These are phyloP conservation scores for Diplosphaera chodatii DNA, from an alignment of 139 green algal species.

Conservation along the genomic window DNA sequence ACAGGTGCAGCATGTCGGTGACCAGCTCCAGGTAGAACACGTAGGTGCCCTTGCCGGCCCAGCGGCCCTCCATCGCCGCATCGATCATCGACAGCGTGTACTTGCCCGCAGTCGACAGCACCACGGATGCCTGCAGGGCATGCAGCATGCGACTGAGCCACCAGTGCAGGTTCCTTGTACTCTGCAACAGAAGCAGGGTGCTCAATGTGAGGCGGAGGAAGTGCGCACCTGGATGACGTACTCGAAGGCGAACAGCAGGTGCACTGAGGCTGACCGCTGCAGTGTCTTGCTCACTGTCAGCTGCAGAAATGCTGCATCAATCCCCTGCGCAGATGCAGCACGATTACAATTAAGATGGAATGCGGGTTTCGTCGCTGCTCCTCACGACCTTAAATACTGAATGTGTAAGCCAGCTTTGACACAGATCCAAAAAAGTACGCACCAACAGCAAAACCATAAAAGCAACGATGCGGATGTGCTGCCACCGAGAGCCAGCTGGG, in stretches of 20 bases:
- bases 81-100: conserved; percentile 79
- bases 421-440: too few relatives aligned
- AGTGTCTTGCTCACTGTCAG: conserved; percentile 70
- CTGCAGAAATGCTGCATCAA: conserved; percentile 79
- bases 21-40: conserved; percentile 98
- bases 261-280: conserved; percentile 62
- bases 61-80: conserved; percentile 76
- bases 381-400: too few relatives aligned
- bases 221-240: conserved; percentile 77
- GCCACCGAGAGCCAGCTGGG: conserved; percentile 62
- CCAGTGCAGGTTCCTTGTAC: too few relatives aligned
- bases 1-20: conserved; percentile 93
- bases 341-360: too few relatives aligned
- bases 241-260: conserved; percentile 98
- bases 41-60: conserved; percentile 81
- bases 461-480: conserved; percentile 69
- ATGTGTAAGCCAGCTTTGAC: too few relatives aligned
- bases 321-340: too few relatives aligned
- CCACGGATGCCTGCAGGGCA: conserved; percentile 45
- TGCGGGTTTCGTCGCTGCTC: too few relatives aligned
- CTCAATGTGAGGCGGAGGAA: too few relatives aligned
- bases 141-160: background rate
- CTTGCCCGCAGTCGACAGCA: conserved; percentile 71
- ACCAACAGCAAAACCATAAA: conserved; percentile 83
- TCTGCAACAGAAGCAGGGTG: too few relatives aligned